A percentile compares a stretch with the other conserved stretches of the same genome.
Conservation (phyloP, 306 rosid genomes). For the Glycine tomentella region DNA sequence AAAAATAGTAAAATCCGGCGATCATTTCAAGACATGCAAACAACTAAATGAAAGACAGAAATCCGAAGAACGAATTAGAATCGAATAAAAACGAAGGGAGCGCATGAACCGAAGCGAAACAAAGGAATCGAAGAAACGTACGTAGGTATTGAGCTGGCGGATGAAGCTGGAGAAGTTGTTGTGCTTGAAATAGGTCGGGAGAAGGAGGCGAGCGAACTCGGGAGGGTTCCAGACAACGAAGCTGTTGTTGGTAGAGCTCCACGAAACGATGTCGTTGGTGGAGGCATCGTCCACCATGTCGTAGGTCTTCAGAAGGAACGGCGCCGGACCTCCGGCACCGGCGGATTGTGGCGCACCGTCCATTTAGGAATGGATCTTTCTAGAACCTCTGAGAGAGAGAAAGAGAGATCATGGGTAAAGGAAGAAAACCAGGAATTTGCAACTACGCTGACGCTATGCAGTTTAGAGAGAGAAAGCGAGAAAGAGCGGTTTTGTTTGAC, state of each 20-base stretch:
- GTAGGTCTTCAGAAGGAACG: slow-evolving; percentile 85
- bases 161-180: slow-evolving; percentile 97
- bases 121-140: slow-evolving; percentile 46
- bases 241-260: slow-evolving; percentile 77
- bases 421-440: not conserved
- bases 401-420: not conserved
- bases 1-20: not conserved
- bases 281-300: slow-evolving; percentile 90
- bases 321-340: slow-evolving; percentile 81
- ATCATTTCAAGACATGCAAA: not conserved
- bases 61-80: slow-evolving; percentile 20
- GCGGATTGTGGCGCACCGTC: slow-evolving; percentile 54
- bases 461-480: not conserved
- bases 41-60: not conserved
- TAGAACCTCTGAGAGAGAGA: slow-evolving; percentile 3
- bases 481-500: slow-evolving; percentile 39
- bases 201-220: slow-evolving; percentile 83
- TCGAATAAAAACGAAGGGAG: not conserved
- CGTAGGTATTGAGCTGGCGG: slow-evolving; percentile 98
- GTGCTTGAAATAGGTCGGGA: slow-evolving; percentile 92
- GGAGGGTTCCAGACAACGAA: slow-evolving; percentile 96
- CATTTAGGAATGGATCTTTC: slow-evolving; percentile 51
- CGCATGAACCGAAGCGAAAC: not conserved
- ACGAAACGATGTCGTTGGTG: slow-evolving; percentile 85
- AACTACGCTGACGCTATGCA: not conserved